Conservation (phyloP, 805 yeast species). For the Kodamaea kaohsiungensis region DNA sequence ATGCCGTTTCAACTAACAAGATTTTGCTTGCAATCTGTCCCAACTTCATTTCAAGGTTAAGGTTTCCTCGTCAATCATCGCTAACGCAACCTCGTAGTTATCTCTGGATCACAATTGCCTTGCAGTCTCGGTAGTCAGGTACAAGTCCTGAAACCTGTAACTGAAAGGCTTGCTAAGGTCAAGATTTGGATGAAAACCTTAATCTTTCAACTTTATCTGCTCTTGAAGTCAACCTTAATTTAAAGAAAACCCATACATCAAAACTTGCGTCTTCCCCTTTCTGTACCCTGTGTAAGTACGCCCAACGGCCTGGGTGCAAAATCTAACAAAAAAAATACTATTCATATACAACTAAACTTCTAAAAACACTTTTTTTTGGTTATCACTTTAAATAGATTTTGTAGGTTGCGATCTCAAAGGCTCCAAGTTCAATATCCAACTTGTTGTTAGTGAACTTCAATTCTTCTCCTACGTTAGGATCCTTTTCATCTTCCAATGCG, state of each 20-base stretch:
- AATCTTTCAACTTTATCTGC: not conserved
- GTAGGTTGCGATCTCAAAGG: slow-evolving; percentile 77
- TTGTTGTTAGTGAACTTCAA: slow-evolving; percentile 39
- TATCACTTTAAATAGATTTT: slow-evolving; percentile 42
- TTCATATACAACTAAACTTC: not conserved
- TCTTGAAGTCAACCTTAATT: not conserved
- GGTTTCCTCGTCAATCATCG: not conserved
- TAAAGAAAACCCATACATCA: not conserved
- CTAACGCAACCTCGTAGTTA: not conserved
- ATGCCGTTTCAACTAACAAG: not conserved
- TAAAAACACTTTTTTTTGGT: not conserved
- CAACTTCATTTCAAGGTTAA: not conserved
- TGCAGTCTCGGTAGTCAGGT: not conserved
- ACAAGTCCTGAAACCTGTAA: not conserved
- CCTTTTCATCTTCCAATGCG: slow-evolving; percentile 55
- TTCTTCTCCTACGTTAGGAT: slow-evolving; percentile 21
- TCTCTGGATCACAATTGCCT: not conserved
- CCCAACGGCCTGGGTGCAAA: not conserved
- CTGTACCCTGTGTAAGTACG: not conserved
- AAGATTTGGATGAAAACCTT: not conserved
- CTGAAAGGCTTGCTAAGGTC: not conserved
- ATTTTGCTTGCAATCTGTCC: not conserved
- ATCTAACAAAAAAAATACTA: not conserved
- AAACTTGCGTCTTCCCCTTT: not conserved
- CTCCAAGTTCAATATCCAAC: slow-evolving; percentile 51